A percentile compares a stretch with the other conserved stretches of the same genome.
These are phyloP conservation scores for Limnomonas spitsbergensis DNA, from an alignment of 139 green algal species.

Conservation along the genomic window DNA sequence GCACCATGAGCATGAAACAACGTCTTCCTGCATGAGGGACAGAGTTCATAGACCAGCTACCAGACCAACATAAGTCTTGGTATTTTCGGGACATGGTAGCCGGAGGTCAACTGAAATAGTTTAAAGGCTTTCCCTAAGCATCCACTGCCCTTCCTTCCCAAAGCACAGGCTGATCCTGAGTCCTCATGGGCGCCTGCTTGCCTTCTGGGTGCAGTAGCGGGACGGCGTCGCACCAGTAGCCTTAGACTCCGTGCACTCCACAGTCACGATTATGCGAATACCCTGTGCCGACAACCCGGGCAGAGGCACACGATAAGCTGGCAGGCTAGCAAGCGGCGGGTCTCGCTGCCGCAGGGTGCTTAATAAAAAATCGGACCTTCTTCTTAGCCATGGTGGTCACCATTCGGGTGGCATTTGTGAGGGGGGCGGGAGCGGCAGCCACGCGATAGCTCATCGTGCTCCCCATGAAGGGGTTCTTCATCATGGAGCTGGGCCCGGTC, in stretches of 20 bases:
- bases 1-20: too few relatives aligned
- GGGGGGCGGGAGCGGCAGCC: constrained; percentile 28
- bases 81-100: too few relatives aligned
- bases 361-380: constrained; percentile 49
- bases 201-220: constrained; percentile 90
- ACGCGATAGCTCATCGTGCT: constrained; percentile 40
- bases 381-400: constrained; percentile 89
- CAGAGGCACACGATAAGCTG: not conserved
- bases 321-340: not conserved
- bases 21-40: too few relatives aligned
- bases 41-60: too few relatives aligned
- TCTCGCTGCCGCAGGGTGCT: not conserved
- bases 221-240: constrained; percentile 48
- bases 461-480: constrained; percentile 63
- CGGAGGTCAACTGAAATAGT: too few relatives aligned
- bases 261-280: constrained; percentile 83
- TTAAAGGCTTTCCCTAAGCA: too few relatives aligned
- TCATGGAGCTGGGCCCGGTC: not conserved
- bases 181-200: constrained; percentile 11
- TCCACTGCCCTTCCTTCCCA: too few relatives aligned
- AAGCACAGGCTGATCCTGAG: too few relatives aligned
- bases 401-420: constrained; percentile 45
- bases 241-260: constrained; percentile 93
- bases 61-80: too few relatives aligned
- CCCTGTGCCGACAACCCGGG: constrained; percentile 34